Conservation (phyloP, 345 rosid species). For the Camelina neglecta region DNA sequence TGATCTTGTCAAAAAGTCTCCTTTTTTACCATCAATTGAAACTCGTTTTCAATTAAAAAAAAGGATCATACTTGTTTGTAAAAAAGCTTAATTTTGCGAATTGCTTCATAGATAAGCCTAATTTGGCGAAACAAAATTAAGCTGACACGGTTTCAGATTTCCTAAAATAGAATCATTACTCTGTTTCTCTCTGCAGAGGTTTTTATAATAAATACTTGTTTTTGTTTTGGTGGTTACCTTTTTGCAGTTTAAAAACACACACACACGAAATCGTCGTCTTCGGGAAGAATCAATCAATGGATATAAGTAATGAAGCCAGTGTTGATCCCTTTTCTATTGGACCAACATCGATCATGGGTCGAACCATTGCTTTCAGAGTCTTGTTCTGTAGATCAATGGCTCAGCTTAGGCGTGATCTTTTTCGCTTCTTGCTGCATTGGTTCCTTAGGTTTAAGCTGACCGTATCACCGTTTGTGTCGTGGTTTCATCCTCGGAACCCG, state of each 20-base stretch:
- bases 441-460: slow-evolving; percentile 50
- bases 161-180: slow-evolving; percentile 31
- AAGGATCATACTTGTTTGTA: slow-evolving; percentile 17
- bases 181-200: slow-evolving; percentile 21
- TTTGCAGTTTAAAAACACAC: slow-evolving; percentile 27
- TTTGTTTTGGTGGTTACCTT: background rate
- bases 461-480: slow-evolving; percentile 60
- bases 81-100: background rate
- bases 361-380: slow-evolving; percentile 85
- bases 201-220: background rate
- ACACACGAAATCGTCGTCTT: background rate
- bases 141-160: slow-evolving; percentile 23
- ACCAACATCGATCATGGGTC: slow-evolving; percentile 80
- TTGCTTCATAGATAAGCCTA: background rate
- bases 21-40: background rate
- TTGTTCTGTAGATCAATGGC: slow-evolving; percentile 78
- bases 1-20: background rate
- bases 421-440: slow-evolving; percentile 50
- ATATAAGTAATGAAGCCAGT: slow-evolving; percentile 87
- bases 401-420: slow-evolving; percentile 63
- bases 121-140: slow-evolving; percentile 12
- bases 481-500: slow-evolving; percentile 96
- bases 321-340: slow-evolving; percentile 87
- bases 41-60: background rate
- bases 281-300: slow-evolving; percentile 50